Conservation (phyloP, 2,329 filamentous ascomycete species). For the Fusarium sp. region DNA sequence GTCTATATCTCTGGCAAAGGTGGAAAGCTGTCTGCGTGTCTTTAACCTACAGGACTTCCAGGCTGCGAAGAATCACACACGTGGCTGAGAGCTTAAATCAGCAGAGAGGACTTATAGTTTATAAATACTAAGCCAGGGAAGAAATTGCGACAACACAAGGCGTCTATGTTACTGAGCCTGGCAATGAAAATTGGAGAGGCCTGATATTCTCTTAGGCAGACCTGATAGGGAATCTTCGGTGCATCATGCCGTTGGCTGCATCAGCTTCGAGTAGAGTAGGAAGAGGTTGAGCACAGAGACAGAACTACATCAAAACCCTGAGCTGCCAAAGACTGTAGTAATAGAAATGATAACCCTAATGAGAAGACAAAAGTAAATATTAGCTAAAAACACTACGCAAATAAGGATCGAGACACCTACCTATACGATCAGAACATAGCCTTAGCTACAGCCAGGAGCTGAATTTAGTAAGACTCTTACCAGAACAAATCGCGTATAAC, state of each 20-base stretch:
- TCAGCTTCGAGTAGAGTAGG: too few species aligned
- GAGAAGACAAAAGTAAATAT: too few species aligned
- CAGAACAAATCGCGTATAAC: rapidly evolving
- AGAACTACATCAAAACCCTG: too few species aligned
- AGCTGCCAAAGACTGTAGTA: neutral
- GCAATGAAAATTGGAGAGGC: too few species aligned
- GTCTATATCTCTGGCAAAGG: rapidly evolving
- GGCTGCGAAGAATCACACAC: rapidly evolving
- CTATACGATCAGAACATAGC: rapidly evolving
- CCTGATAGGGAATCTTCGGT: too few species aligned
- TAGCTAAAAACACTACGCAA: neutral
- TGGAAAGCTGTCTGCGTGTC: neutral
- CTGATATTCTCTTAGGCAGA: too few species aligned
- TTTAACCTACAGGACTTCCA: neutral
- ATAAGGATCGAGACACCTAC: neutral
- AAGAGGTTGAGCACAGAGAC: too few species aligned
- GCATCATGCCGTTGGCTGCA: too few species aligned
- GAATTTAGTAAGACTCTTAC: rapidly evolving
- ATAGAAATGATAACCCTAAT: neutral
- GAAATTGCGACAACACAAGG: too few species aligned
- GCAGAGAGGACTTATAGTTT: rapidly evolving
- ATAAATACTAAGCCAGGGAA: too few species aligned
- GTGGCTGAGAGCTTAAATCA: neutral
- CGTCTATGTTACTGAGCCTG: too few species aligned
- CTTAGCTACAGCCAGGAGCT: neutral